Base-by-base conservation (phyloP, 2,329 filamentous ascomycete species). In the Ascochyta rabiei region DNA sequence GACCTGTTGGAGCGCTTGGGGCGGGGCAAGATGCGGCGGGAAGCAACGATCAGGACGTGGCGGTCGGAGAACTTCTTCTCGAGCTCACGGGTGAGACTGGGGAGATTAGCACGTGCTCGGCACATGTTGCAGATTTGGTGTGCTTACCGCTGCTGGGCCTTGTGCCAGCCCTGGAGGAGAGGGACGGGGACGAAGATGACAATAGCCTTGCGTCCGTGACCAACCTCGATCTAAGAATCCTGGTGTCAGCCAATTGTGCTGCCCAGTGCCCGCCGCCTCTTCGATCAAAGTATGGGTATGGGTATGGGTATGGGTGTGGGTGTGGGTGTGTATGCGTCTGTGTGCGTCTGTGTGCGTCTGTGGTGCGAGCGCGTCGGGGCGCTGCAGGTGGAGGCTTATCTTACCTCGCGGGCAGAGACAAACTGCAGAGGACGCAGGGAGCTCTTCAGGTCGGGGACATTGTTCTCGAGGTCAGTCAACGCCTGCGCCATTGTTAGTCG, bases 51-150 rank as follows among this genome's bases (percentile, higher is more conserved):
- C 81, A 99, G 86, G 81, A 99, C 95, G 83, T 99, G 95, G 83
- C 95, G 95, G 87, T 99, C 95, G 68, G 95, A 98, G 91, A 99
- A 99, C 86, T 99, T 99, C 92, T 99, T 99, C 90, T 99, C 95
- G 79, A 99, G 93, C 87, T 99, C 95, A 84, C 95, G 95, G 82
- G 95, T 99, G 79, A 99, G 89, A 79, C 93, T 98, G 63, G 13
- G 64, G 40, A 6, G 18, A 44, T 65, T 39, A 64, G 64, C 40
- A 37, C 8, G 10, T 10, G 30, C 24, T n/a, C 15, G 12, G 6
- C 5, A 8, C 7, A 10, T 10, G 6, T 38, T 31, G 5, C 7
- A 4, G 24, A 2, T 10, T 16, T 23, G 4, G 28, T 47, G 55
- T 64, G 81, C 89, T 82, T 93, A 98, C 93, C 95, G 93, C 86